These are phyloP conservation scores for Byssothecium circinans DNA, from an alignment of 2,329 filamentous ascomycete species.

Conservation along the genomic window DNA sequence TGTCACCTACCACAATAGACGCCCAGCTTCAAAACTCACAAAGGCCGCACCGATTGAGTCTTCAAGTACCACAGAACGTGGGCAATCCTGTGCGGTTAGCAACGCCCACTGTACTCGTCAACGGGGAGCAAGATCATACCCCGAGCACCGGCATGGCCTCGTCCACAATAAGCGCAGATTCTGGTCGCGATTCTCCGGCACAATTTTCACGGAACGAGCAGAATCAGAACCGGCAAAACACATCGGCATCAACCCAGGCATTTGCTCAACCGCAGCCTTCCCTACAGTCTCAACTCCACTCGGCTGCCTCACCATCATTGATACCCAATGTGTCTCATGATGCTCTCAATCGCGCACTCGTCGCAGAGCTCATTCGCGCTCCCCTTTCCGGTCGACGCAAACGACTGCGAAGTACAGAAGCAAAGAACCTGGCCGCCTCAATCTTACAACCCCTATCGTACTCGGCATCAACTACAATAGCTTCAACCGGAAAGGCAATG, in stretches of 20 bases:
- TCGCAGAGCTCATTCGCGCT: conserved; percentile 52
- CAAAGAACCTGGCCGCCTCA: conserved; percentile 49
- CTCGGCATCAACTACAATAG: conserved; percentile 13
- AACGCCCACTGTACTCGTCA: conserved; percentile 60
- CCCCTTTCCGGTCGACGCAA: conserved; percentile 46
- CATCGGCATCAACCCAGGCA: conserved; percentile 22
- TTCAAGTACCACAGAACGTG: conserved; percentile 65
- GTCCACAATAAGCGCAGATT: conserved; percentile 24
- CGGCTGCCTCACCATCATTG: conserved; percentile 3
- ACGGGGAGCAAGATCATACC: conserved; percentile 47
- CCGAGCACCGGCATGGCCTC: conserved; percentile 28
- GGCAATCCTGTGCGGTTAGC: conserved; percentile 64
- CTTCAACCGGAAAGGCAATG: conserved; percentile 32
- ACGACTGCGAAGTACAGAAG: conserved; percentile 50
- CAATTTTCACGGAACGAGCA: conserved; percentile 21
- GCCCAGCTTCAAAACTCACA: conserved; percentile 25
- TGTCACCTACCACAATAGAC: conserved; percentile 34
- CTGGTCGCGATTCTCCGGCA: conserved; percentile 20
- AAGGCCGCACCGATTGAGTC: conserved; percentile 57
- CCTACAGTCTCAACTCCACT: conserved; percentile 19
- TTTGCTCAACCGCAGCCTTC: conserved; percentile 36
- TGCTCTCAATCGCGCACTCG: conserved; percentile 49
- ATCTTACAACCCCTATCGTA: conserved; percentile 45
- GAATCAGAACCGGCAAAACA: conserved; percentile 7
- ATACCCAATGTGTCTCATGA: conserved; percentile 40